Evolutionary conservation across 176 grass and related monocot genomes (phyloP), one percentile per base, ranked within the genome.

Genomic region (Pharus latifolius): DNA sequence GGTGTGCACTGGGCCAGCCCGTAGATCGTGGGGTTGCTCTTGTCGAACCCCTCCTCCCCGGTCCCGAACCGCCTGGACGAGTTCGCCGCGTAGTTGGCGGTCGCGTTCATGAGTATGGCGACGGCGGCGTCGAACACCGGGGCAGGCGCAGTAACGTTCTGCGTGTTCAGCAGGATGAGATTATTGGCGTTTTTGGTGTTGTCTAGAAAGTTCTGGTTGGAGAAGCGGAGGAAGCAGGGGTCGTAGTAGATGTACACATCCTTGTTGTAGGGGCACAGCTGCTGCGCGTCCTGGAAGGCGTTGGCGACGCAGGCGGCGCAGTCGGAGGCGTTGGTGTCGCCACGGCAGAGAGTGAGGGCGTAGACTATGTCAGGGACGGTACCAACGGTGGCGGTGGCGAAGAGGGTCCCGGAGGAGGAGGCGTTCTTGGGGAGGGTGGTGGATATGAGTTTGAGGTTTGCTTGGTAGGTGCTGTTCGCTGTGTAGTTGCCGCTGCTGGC

Each of bases 361-460:
- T n/a, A n/a, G n/a, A n/a, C n/a, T n/a, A 9, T 4, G 35, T 38
- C 35, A 9, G 55, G 55, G n/a, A 24, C 11, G 3, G 10, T 0
- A 23, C 83, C 77, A 12, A 11, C 46, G 27, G 75, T 35, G 23
- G 8, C 20, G 31, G 35, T 45, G n/a, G 22, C n/a, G 62, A 51
- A 83, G 56, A 70, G 70, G 9, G 53, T 16, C 10, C n/a, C 0
- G 7, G 29, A 15, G 24, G 26, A 24, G 13, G 53, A 3, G 11
- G 38, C 24, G n/a, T 55, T 19, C 35, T 27, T 15, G 62, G 26
- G 19, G 34, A 69, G 41, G 37, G 58, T 47, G 14, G 62, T 17
- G 27, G 69, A 59, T 18, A 83, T 49, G 28, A 70, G 45, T 18
- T 84, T 20, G 49, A 72, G 81, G 56, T 78, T 84, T 54, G 26